These are phyloP conservation scores for Nidularia pulvinata DNA, from an alignment of 768 basidiomycete genomes.

Conservation along the genomic window DNA sequence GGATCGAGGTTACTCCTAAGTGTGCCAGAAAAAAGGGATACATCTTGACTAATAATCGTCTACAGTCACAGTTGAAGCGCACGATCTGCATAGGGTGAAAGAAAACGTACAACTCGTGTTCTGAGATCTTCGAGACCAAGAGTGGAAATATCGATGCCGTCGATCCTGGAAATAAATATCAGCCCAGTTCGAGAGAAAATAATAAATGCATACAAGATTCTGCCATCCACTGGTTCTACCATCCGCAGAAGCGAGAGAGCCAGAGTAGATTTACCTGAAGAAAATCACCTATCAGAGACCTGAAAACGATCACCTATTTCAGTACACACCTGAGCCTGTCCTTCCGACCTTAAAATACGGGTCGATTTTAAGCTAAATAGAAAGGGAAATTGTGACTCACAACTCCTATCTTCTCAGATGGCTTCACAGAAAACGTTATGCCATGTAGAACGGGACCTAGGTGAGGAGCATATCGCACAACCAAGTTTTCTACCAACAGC, in stretches of 20 bases:
- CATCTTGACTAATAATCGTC: constrained; percentile 79
- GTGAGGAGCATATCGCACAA: constrained; percentile 62
- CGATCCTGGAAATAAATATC: constrained; percentile 38
- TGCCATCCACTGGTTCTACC: constrained; percentile 56
- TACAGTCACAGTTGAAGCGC: constrained; percentile 13
- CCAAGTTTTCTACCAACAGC: constrained; percentile 56
- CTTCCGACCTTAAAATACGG: constrained; percentile 49
- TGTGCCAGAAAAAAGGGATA: constrained; percentile 73
- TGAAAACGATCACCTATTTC: constrained; percentile 1
- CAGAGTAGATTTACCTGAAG: constrained; percentile 54
- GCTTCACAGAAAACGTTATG: constrained; percentile 57
- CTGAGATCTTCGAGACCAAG: constrained; percentile 72
- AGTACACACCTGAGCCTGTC: constrained; percentile 56
- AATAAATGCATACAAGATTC: constrained; percentile 46
- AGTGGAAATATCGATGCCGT: constrained; percentile 66
- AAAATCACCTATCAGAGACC: neutral
- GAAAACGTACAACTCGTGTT: constrained; percentile 48
- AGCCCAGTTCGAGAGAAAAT: neutral
- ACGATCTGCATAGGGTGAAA: neutral
- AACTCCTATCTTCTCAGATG: constrained; percentile 69
- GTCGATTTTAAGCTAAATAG: neutral
- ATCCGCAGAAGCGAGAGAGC: constrained; percentile 62
- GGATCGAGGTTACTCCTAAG: constrained; percentile 77
- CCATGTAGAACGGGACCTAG: constrained; percentile 58
- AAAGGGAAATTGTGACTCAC: constrained; percentile 28